Base-by-base conservation (phyloP, 495 filamentous ascomycete species). In the Bombardia bombarda region DNA sequence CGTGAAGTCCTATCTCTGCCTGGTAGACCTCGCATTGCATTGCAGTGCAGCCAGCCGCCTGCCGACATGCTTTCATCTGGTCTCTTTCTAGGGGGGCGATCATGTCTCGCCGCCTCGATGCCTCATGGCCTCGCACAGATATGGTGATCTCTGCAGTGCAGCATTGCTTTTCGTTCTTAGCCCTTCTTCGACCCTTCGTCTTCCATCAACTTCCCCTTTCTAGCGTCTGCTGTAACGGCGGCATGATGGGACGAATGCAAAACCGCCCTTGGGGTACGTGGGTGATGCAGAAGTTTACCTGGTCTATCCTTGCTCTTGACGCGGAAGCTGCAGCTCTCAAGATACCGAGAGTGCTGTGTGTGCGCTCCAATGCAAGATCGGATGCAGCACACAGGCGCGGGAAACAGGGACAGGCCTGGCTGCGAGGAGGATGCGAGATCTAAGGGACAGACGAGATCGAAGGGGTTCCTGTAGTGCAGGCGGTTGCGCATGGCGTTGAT, bases 111-210 rank as follows among this genome's bases (percentile, higher is more conserved):
- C 23, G 21, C 21, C 24, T 32, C 18, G 4, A 6, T 26, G 26
- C 35, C 21, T 38, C 34, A 36, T 24, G 22, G 24, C 22, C 33
- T 42, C 26, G 40, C 24, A 43, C 35, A 24, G 45, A 41, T 51
- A 21, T 46, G 52, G 42, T 43, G 49, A 50, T 52, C 49, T 49
- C 35, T 56, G 43, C 49, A 42, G 30, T 21, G n/a, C 40, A 24
- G 38, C 52, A 43, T 51, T 37, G 32, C 34, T 36, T 40, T 19
- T 39, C 39, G 38, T 39, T 45, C 40, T 35, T 30, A 2, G 21
- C 20, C 20, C 30, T 33, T 20, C 17, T 14, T 40, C 39, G 16
- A 20, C n/a, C 14, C 20, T 36, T 21, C 34, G 16, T 32, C 17
- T 30, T 25, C 32, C 20, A 20, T 20, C 34, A 32, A 12, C 38